Conservation (phyloP, 768 basidiomycete genomes). For the Tylopilus plumbeoviolaceoides region DNA sequence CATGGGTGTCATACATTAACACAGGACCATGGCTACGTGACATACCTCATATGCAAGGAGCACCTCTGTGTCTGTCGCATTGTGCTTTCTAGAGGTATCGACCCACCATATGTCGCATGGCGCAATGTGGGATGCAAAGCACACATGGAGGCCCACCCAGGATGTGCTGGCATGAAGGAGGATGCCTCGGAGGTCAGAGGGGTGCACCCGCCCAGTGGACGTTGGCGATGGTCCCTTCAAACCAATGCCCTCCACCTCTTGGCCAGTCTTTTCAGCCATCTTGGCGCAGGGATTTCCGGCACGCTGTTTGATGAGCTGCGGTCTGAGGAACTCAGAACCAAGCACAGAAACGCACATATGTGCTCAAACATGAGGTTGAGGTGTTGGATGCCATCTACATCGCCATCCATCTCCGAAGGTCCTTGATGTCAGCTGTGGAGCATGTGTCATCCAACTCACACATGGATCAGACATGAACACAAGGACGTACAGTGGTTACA, state of each 20-base stretch:
- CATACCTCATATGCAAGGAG: conserved; percentile 59
- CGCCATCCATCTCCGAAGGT: conserved; percentile 25
- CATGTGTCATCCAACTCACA: neutral
- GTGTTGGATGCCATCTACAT: conserved; percentile 11
- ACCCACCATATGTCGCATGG: conserved; percentile 61
- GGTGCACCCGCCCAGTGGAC: conserved; percentile 61
- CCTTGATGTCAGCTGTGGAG: conserved; percentile 24
- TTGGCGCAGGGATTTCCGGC: conserved; percentile 65
- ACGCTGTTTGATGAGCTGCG: conserved; percentile 33
- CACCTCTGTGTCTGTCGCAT: conserved; percentile 46
- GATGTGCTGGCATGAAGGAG: conserved; percentile 35
- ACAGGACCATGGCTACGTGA: no score
- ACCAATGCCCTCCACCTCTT: conserved; percentile 58
- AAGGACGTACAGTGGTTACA: conserved; percentile 61
- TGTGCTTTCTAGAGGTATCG: conserved; percentile 52
- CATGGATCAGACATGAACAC: neutral
- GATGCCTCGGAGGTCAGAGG: conserved; percentile 53
- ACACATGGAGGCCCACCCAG: conserved; percentile 42
- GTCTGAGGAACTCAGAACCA: neutral
- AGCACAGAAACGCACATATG: conserved; percentile 18
- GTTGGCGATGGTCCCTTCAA: conserved; percentile 67
- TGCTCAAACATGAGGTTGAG: conserved; percentile 19
- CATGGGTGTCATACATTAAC: no score
- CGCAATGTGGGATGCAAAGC: conserved; percentile 58
- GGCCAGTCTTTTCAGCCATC: conserved; percentile 52